Evolutionary conservation across 2,329 filamentous ascomycete genomes (phyloP).

Genomic region (Aphanocladium album): DNA sequence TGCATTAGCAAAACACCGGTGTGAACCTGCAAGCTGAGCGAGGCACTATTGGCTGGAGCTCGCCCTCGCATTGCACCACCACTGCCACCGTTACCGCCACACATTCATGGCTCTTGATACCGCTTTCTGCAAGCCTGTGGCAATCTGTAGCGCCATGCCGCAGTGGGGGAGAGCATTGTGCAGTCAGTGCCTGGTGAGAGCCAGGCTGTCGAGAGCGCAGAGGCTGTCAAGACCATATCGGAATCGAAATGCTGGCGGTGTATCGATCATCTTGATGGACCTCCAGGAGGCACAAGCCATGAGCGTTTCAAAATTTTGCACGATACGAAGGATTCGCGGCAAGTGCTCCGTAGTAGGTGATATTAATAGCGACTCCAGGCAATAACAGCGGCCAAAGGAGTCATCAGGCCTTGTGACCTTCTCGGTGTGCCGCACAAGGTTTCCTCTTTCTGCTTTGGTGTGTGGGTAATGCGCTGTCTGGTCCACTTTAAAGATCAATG

Average conservation of each 20-base stretch:
- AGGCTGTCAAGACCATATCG: too few relatives aligned
- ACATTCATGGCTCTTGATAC: background rate
- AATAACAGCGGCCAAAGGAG: background rate
- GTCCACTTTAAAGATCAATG: conserved; percentile 6
- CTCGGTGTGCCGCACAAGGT: background rate
- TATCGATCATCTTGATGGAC: background rate
- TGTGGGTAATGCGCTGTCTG: conserved; percentile 4
- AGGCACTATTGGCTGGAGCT: background rate
- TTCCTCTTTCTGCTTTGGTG: background rate
- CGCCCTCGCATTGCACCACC: background rate
- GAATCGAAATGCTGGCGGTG: too few relatives aligned
- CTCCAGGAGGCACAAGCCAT: background rate
- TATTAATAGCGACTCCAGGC: background rate
- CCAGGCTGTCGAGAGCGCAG: background rate
- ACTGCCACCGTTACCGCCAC: background rate
- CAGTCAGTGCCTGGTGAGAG: background rate
- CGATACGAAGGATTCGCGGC: background rate
- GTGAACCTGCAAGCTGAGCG: background rate
- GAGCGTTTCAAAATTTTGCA: background rate
- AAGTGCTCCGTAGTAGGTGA: background rate
- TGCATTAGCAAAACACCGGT: background rate
- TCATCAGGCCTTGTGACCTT: conserved; percentile 9
- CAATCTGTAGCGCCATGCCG: background rate
- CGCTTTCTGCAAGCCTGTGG: background rate
- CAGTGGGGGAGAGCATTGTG: background rate